Evolutionary conservation across 2,329 filamentous ascomycete genomes (phyloP), one percentile per base, ranked within the genome.

Genomic region (Penicillium sp.): DNA sequence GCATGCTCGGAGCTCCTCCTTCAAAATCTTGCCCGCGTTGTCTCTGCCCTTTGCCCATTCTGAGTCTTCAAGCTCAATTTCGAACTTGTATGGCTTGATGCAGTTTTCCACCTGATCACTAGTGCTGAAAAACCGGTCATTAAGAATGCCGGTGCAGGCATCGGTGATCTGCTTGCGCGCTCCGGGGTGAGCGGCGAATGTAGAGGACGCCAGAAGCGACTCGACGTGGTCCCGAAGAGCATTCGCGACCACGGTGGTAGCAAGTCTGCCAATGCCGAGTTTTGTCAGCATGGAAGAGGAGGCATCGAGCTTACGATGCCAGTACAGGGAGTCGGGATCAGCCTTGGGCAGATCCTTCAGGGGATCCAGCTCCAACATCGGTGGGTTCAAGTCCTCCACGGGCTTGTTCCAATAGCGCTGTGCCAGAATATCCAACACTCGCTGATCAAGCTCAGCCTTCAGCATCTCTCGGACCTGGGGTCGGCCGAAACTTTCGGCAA

Each of bases 101-200:
- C 91, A 98, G 65, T 97, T 97, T 69, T 98, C 93, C 1, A 98
- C 87, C 70, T 97, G 93, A 62, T 98, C 94, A 53, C 87, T 93
- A 1, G 94, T 98, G 69, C 91, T 93, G 71, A 96, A 97, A 54
- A 95, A 95, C 11, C 91, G 79, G 61, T 98, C 93, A 55, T 93
- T 93, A 10, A 98, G 73, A 43, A 98, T 97, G 22, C 82, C 86
- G 0, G 88, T 86, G 1, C 89, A 89, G 1, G 93, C 90, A 58
- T 96, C 89, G 39, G 83, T 86, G 55, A 98, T 97, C n/a, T 89
- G 87, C 67, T 93, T 84, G 28, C 88, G 85, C 8, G 93, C 93
- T 60, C 93, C 95, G 0, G 94, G 93, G 62, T 98, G 93, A 36
- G 84, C 81, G 16, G 86, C 79, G 67, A 98, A 98, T 8, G 87